Evolutionary conservation across 106 monocot genomes (phyloP), one percentile per base, ranked within the genome.

Genomic region (Apostasia ramifera): DNA sequence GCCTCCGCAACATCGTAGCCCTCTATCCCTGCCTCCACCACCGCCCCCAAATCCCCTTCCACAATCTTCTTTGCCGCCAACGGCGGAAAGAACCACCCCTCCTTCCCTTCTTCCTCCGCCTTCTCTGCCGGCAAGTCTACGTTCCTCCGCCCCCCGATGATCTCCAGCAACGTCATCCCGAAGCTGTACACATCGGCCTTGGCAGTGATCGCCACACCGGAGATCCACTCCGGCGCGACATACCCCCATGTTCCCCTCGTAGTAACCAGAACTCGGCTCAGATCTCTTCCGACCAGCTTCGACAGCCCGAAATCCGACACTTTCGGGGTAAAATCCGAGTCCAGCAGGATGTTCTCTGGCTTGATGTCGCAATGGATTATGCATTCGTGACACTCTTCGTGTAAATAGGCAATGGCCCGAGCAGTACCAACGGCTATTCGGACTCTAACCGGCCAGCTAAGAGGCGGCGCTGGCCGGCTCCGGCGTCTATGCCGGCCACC

Each of bases 141-240:
- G 66, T 87, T 83, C 69, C 83, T 55, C 71, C 87, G 45, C 56
- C 87, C 87, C 1, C 70, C 59, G 1, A 87, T 40, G 44, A 87
- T 73, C 78, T 87, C 87, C 41, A 87, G 55, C 45, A 87, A 57
- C 67, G 83, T 83, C 87, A 83, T 87, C 5, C 87, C 87, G 49
- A 83, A 87, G 83, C 83, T 87, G 72, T 83, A 87, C 2, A 87
- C 87, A 60, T 87, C 87, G 6, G 80, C 83, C 59, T 87, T 87
- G 41, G 80, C 63, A 1, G 87, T 81, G 52, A 87, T 87, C 0
- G 83, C 75, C 6, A 72, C 70, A 11, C 83, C 83, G 10, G 80
- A 77, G 39, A 87, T 81, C 87, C 87, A 87, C 64, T 87, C 87
- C 11, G 87, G 87, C 64, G 87, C 87, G 10, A 87, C 83, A 69